These are phyloP conservation scores for Avena sativa DNA, from an alignment of 176 grass and related monocot species.

Conservation along the genomic window DNA sequence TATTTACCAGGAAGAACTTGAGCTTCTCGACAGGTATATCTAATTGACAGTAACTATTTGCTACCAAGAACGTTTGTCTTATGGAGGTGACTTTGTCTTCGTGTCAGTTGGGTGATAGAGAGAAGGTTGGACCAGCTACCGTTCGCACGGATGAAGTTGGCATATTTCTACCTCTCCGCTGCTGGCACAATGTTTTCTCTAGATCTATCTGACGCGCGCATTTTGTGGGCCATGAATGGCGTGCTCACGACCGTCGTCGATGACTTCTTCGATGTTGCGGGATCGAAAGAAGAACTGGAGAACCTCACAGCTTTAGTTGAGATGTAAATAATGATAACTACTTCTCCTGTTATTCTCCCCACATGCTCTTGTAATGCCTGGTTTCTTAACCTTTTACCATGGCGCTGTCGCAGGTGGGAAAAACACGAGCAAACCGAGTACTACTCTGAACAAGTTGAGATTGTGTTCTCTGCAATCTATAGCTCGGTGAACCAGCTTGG, in stretches of 20 bases:
- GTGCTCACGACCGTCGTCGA: not conserved
- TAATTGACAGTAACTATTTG: not conserved
- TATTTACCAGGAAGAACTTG: slow-evolving; percentile 55
- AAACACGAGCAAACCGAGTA: slow-evolving; percentile 42
- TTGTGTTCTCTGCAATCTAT: slow-evolving; percentile 57
- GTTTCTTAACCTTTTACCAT: not conserved
- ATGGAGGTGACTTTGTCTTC: not conserved
- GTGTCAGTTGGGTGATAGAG: slow-evolving; percentile 69
- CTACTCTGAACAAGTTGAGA: slow-evolving; percentile 63
- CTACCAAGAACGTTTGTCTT: not conserved
- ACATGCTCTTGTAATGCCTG: not conserved
- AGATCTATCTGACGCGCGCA: slow-evolving; percentile 57
- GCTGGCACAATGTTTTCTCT: slow-evolving; percentile 60
- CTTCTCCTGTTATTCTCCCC: not conserved
- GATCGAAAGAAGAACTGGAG: not conserved
- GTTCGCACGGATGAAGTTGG: slow-evolving; percentile 67
- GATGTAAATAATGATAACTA: slow-evolving; percentile 38
- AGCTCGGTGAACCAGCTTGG: slow-evolving; percentile 53
- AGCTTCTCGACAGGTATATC: slow-evolving; percentile 49
- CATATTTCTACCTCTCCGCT: slow-evolving; percentile 63
- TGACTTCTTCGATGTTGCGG: not conserved
- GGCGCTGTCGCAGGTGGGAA: slow-evolving; percentile 56
- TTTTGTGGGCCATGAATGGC: slow-evolving; percentile 42
- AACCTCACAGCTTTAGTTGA: slow-evolving; percentile 44
- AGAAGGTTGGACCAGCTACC: slow-evolving; percentile 55